A percentile compares a stretch with the other conserved stretches of the same genome.
phyloP scores from a whole-genome alignment of 768 basidiomycete genomes.

The Pulveroboletus frians region DNA sequence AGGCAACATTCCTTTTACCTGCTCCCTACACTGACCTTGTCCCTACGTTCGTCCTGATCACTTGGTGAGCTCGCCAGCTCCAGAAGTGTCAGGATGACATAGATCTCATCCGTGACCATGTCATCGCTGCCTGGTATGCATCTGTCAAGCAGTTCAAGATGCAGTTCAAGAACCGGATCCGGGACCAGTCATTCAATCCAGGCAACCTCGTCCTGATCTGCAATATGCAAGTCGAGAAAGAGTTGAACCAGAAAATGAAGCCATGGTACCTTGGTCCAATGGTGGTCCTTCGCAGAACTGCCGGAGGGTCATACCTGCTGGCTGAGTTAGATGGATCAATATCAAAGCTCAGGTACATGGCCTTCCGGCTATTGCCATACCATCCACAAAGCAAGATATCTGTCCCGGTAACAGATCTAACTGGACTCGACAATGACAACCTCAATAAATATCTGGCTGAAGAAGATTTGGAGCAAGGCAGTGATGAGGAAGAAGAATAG shows the following conservation, averaged over 20 bases:
- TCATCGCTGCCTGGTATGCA: fast-evolving
- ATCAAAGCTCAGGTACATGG: fast-evolving
- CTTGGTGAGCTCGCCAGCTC: not conserved
- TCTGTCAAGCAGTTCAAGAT: not conserved
- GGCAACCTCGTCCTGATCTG: not conserved
- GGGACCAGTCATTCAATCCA: fast-evolving
- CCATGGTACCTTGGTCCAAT: not conserved
- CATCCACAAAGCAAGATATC: too few relatives aligned
- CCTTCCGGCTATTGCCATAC: not conserved
- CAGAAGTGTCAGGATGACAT: not conserved
- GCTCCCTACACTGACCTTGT: not conserved
- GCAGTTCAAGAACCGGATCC: not conserved
- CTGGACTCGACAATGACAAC: too few relatives aligned
- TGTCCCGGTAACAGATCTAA: too few relatives aligned
- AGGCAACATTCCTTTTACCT: constrained; percentile 19
- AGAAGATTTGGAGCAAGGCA: too few relatives aligned
- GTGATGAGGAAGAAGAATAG: too few relatives aligned
- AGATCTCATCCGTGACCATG: fast-evolving
- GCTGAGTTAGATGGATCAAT: not conserved
- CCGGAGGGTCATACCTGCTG: not conserved
- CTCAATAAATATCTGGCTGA: too few relatives aligned
- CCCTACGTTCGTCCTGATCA: not conserved
- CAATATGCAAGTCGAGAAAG: not conserved
- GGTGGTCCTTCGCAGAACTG: not conserved
- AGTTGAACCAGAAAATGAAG: not conserved